A percentile compares a stretch with the other conserved stretches of the same genome.
Conservation (phyloP, 1,284 basidiomycete genomes). For the Fomitiporia mediterranea region DNA sequence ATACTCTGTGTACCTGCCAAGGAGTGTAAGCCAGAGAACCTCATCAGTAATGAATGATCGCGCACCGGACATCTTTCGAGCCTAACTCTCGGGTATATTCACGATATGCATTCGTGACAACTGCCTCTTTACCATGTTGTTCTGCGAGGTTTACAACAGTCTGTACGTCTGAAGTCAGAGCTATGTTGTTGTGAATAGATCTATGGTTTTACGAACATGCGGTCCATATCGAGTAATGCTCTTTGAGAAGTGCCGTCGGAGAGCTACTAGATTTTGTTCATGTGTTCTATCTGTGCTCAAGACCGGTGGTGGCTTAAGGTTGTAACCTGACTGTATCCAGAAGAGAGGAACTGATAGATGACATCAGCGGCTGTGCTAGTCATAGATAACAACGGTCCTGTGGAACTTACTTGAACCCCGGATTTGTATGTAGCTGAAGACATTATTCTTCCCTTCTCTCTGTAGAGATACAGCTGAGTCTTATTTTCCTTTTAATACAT, state of each 20-base stretch:
- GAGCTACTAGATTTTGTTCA: conserved; percentile 65
- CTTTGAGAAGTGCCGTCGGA: conserved; percentile 73
- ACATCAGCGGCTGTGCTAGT: conserved; percentile 12
- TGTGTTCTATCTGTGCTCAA: conserved; percentile 70
- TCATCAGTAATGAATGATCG: conserved; percentile 14
- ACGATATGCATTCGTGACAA: conserved; percentile 75
- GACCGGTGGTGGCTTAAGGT: conserved; percentile 84
- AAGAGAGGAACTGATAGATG: conserved; percentile 71
- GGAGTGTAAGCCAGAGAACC: not conserved
- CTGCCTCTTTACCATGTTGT: conserved; percentile 82
- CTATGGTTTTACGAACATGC: conserved; percentile 44
- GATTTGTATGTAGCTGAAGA: conserved; percentile 86
- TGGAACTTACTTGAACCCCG: conserved; percentile 76
- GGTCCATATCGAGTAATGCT: conserved; percentile 71
- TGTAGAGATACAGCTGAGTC: conserved; percentile 29
- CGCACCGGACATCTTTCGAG: conserved; percentile 61
- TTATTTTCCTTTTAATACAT: not conserved
- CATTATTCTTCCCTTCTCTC: conserved; percentile 67
- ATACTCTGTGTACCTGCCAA: conserved; percentile 61
- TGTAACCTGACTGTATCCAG: conserved; percentile 83
- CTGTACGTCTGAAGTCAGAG: conserved; percentile 36
- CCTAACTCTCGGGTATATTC: conserved; percentile 61
- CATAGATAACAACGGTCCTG: conserved; percentile 3
- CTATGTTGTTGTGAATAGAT: not conserved
- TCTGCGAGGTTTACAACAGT: conserved; percentile 88